Percentiles rank a stretch among this genome's conserved stretches.
These are phyloP conservation scores for Solanum appendiculatum DNA, from an alignment of 257 asterid genomes.

Conservation along the genomic window DNA sequence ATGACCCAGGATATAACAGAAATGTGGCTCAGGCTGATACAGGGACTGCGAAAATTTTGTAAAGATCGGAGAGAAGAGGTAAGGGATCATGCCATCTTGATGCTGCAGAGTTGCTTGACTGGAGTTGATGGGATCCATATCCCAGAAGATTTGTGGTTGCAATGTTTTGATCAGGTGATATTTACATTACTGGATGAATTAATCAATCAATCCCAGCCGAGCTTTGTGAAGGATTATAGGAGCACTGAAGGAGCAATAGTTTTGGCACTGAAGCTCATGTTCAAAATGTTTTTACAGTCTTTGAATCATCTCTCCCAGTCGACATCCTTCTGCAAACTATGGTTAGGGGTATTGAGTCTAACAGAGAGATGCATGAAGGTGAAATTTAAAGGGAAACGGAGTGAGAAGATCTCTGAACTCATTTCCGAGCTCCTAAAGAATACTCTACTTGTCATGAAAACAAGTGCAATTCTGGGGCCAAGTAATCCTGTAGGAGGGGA, in stretches of 20 bases:
- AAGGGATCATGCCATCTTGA: slow-evolving; percentile 60
- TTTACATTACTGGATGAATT: slow-evolving; percentile 70
- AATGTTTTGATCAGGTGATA: slow-evolving; percentile 64
- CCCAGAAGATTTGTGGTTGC: slow-evolving; percentile 58
- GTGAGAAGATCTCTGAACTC: slow-evolving; percentile 72
- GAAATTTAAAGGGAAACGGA: slow-evolving; percentile 57
- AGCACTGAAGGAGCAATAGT: slow-evolving; percentile 65
- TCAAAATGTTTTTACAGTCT: slow-evolving; percentile 55
- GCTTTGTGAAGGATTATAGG: slow-evolving; percentile 55
- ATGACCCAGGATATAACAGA: slow-evolving; percentile 74
- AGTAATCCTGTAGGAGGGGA: slow-evolving; percentile 46
- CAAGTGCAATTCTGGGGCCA: slow-evolving; percentile 55
- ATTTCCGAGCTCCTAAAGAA: slow-evolving; percentile 87
- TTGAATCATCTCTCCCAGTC: slow-evolving; percentile 41
- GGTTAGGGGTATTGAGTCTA: slow-evolving; percentile 52
- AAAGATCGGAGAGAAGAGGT: slow-evolving; percentile 78
- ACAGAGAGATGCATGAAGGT: slow-evolving; percentile 54
- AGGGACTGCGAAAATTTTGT: slow-evolving; percentile 68
- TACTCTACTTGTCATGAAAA: slow-evolving; percentile 68
- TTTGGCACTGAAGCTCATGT: slow-evolving; percentile 51
- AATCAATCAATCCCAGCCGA: slow-evolving; percentile 44
- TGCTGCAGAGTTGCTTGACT: slow-evolving; percentile 60
- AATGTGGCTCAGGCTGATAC: slow-evolving; percentile 93
- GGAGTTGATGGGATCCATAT: slow-evolving; percentile 52
- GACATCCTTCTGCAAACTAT: slow-evolving; percentile 51